Evolutionary conservation across 805 yeast genomes (phyloP).

Genomic region (Saturnispora dispora): DNA sequence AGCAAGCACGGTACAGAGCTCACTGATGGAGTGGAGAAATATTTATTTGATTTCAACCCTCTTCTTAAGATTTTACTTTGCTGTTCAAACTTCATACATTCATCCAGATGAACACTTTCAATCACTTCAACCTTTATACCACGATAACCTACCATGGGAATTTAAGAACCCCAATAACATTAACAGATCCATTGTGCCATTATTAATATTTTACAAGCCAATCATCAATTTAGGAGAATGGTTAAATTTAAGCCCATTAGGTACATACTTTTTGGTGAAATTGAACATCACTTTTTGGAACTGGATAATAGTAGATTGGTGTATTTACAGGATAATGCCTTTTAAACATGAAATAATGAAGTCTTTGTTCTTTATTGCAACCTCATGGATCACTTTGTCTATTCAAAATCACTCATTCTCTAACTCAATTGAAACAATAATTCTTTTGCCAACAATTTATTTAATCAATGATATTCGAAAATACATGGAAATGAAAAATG

Average conservation of each 20-base stretch:
- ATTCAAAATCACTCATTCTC: slow-evolving; percentile 85
- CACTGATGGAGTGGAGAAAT: slow-evolving; percentile 32
- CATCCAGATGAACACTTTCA: slow-evolving; percentile 99
- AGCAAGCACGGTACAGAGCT: not conserved
- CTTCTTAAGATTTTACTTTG: slow-evolving; percentile 43
- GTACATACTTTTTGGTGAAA: slow-evolving; percentile 45
- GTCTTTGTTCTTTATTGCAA: slow-evolving; percentile 40
- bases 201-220: slow-evolving; percentile 66
- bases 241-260: slow-evolving; percentile 34
- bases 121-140: slow-evolving; percentile 63
- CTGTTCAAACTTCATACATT: slow-evolving; percentile 69
- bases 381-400: slow-evolving; percentile 63
- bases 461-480: slow-evolving; percentile 33
- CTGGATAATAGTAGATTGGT: slow-evolving; percentile 27
- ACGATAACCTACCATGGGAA: slow-evolving; percentile 73
- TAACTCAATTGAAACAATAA: slow-evolving; percentile 68
- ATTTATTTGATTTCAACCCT: slow-evolving; percentile 35
- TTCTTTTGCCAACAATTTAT: slow-evolving; percentile 42
- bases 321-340: slow-evolving; percentile 26
- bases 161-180: slow-evolving; percentile 42
- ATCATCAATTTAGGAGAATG: slow-evolving; percentile 33
- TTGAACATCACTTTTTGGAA: slow-evolving; percentile 31
- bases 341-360: slow-evolving; percentile 28
- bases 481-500: slow-evolving; percentile 9
- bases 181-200: slow-evolving; percentile 63